Evolutionary conservation across 1,139 yeast genomes (phyloP), one percentile per base, ranked within the genome.

Genomic region (Casaregolazyma suthepensis): DNA sequence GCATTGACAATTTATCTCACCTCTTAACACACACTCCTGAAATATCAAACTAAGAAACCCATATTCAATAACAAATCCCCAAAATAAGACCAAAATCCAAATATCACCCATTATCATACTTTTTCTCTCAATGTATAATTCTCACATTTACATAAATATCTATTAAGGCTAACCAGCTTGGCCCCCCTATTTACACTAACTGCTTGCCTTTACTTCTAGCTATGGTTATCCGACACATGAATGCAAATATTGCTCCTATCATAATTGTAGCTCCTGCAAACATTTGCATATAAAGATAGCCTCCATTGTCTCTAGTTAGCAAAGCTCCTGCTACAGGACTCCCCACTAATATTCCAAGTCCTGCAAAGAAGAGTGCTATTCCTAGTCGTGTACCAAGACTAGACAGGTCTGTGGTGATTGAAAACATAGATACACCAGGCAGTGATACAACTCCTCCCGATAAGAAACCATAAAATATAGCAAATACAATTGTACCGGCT

Each of bases 261-360:
- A 52, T 26, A 18, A 58, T 53, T 20, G 56, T 46, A 19, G 47
- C 46, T 1, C 62, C 66, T 19, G 59, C 54, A 43, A 58, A 63
- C 38, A 61, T 40, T 48, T 61, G 59, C 5, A 63, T 61, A 17
- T 52, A 55, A 9, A 58, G 47, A 46, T 51, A 61, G 17, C 50
- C 48, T 15, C 66, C 66, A 44, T 61, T 53, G 43, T 54, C 56
- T n/a, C 52, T 43, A 12, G 51, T 55, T 26, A 65, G 53, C 43
- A 79, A 70, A 3, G 79, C 80, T 35, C 85, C 83, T 2, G 79
- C 78, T 26, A 80, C 69, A 20, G 85, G 85, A 52, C 80, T 70
- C 0, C 81, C 77, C 1, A 76, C 70, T 43, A 85, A 69, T 13
- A 81, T 73, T 37, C 82, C 81, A 59, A 83, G 75, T 1, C 68